Evolutionary conservation across 2,329 filamentous ascomycete genomes (phyloP), one percentile per base, ranked within the genome.

Genomic region (Fusarium concolor): DNA sequence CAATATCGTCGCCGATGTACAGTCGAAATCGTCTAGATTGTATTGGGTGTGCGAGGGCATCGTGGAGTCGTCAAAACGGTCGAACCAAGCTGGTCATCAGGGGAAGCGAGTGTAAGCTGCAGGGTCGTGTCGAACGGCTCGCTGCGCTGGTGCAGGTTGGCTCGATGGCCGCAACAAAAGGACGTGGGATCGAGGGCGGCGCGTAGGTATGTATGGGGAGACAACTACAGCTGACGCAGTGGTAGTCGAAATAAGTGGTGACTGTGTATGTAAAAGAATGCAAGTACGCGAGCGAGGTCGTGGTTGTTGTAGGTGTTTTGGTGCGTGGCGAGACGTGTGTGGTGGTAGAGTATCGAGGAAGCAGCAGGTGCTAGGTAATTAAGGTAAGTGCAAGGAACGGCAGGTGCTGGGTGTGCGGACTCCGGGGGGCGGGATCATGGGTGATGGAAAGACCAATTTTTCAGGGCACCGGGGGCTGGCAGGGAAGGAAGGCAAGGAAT

Each of bases 251-350:
- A 63, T 51, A 71, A 35, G 67, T 55, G 58, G 61, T 62, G 68
- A 59, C 62, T 74, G 71, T 65, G 63, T 63, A 56, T 70, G 61
- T 59, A 68, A 61, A 67, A 66, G 65, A 65, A 71, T 71, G 70
- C 69, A 71, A 70, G 72, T 64, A 71, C 61, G 69, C 62, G 59
- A 61, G 53, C 56, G 58, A 65, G 65, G 68, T 57, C 53, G 61
- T 68, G 31, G 68, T 67, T 62, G 53, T 69, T 61, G 54, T 60
- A 56, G 56, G 50, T 53, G 58, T 57, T 60, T 60, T 65, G 58
- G 49, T 73, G 72, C 72, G 72, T 74, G 72, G 72, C 72, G 61
- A 72, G 58, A 71, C 61, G 65, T 74, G 72, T 69, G 68, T 74
- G 72, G 71, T 70, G 65, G 59, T 68, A 47, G 38, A 56, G 41